Conservation (phyloP, 1,284 basidiomycete species). For the Ceraceosorus bombacis region DNA sequence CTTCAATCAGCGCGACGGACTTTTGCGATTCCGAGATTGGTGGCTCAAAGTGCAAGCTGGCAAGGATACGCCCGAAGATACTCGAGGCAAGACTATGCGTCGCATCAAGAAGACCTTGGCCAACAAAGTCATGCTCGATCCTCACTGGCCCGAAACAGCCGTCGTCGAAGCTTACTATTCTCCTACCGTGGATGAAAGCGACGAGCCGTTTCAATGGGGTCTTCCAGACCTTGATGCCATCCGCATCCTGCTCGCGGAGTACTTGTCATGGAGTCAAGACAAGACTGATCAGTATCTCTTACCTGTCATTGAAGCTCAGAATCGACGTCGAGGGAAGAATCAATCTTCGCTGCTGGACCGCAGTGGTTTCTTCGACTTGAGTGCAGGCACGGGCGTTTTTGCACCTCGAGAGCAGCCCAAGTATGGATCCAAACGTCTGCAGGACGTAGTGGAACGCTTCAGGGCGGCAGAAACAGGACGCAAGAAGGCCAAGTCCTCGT, state of each 20-base stretch:
- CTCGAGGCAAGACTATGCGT: constrained; percentile 40
- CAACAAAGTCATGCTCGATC: constrained; percentile 64
- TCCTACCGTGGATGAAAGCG: constrained; percentile 79
- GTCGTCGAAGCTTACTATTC: constrained; percentile 83
- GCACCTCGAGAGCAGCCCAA: constrained; percentile 70
- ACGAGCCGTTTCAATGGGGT: constrained; percentile 95
- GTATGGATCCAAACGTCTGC: constrained; percentile 76
- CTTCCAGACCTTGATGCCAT: constrained; percentile 74
- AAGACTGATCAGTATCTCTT: constrained; percentile 88
- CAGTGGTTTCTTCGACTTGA: constrained; percentile 53
- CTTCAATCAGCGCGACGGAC: constrained; percentile 57
- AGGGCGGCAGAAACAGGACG: constrained; percentile 19
- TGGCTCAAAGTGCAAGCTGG: constrained; percentile 91
- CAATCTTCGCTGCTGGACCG: constrained; percentile 56
- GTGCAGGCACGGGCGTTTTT: constrained; percentile 55
- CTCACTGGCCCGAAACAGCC: constrained; percentile 78
- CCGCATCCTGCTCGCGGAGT: constrained; percentile 68
- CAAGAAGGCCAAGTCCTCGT: neutral
- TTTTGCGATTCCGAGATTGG: constrained; percentile 84
- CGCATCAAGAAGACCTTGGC: constrained; percentile 43
- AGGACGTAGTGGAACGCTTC: constrained; percentile 79
- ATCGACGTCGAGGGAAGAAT: constrained; percentile 47
- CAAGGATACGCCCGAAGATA: constrained; percentile 63
- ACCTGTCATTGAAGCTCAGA: constrained; percentile 70
- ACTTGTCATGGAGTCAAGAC: constrained; percentile 73